Percentiles rank a stretch among this genome's conserved stretches.
phyloP scores from a whole-genome alignment of 2,329 filamentous ascomycete genomes.

The Cordyceps farinosa region DNA sequence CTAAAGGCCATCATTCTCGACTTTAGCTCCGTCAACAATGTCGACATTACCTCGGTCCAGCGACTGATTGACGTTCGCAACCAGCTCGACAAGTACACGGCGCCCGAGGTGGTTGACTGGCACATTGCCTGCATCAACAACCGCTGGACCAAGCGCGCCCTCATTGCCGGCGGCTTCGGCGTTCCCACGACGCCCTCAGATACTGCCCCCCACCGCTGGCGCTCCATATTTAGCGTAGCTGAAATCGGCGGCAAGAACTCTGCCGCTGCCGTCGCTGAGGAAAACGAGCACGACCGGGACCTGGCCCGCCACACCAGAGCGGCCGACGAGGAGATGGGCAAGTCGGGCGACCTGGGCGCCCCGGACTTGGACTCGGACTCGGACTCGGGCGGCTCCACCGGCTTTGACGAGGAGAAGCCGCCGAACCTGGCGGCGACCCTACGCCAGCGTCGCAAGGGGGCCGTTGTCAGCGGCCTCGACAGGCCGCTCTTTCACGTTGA shows the following conservation, averaged over 20 bases:
- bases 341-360: conserved; percentile 26
- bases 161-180: conserved; percentile 84
- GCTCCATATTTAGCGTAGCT: conserved; percentile 91
- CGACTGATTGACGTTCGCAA: conserved; percentile 92
- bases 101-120: conserved; percentile 85
- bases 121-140: conserved; percentile 94
- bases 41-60: conserved; percentile 90
- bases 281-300: conserved; percentile 51
- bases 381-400: conserved; percentile 26
- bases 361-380: conserved; percentile 31
- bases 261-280: conserved; percentile 66
- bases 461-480: conserved; percentile 80
- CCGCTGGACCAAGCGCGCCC: conserved; percentile 88
- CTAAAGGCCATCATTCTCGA: conserved; percentile 91
- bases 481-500: conserved; percentile 92
- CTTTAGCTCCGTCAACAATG: conserved; percentile 89
- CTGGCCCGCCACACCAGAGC: conserved; percentile 15
- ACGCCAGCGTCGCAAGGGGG: conserved; percentile 45
- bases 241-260: conserved; percentile 72
- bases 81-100: conserved; percentile 80
- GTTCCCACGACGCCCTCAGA: conserved; percentile 57
- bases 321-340: conserved; percentile 37
- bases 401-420: conserved; percentile 34
- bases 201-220: conserved; percentile 66
- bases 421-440: conserved; percentile 19